Evolutionary conservation across 139 green algal species (phyloP).

Genomic region (Chlamydomonas incerta): DNA sequence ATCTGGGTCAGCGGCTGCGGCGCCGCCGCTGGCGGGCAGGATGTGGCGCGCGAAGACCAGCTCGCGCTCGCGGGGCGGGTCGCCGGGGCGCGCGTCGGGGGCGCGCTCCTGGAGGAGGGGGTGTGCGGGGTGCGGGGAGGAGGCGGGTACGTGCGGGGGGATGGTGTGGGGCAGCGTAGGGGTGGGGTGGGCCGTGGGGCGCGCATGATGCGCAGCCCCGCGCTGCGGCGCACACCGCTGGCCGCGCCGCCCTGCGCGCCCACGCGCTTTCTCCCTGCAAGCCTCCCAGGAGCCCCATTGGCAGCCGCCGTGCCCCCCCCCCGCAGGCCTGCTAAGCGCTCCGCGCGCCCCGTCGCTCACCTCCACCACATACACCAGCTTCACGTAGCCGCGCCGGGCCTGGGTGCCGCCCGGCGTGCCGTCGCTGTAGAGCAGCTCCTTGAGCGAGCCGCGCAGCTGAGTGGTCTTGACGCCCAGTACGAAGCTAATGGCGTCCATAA

Average conservation of each 20-base stretch:
- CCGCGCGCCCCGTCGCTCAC: too few species aligned
- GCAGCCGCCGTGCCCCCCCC: too few species aligned
- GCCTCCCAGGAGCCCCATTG: too few species aligned
- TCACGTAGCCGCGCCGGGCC: constrained; percentile 70
- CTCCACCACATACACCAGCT: constrained; percentile 77
- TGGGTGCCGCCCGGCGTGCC: constrained; percentile 35
- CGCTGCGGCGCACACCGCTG: too few species aligned
- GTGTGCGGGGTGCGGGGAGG: too few species aligned
- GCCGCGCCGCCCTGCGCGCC: too few species aligned
- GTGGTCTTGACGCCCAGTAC: constrained; percentile 93
- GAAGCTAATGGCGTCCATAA: constrained; percentile 99
- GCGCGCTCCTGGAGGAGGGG: neutral
- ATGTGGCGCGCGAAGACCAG: constrained; percentile 87
- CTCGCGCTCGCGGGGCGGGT: constrained; percentile 43
- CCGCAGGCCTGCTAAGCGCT: too few species aligned
- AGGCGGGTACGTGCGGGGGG: too few species aligned
- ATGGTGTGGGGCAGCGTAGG: too few species aligned
- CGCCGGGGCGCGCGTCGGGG: neutral
- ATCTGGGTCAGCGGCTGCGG: neutral
- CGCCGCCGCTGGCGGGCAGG: constrained; percentile 52
- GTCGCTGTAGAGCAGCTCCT: constrained; percentile 94
- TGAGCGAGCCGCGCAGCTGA: constrained; percentile 83
- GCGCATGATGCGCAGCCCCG: too few species aligned
- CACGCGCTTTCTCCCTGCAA: too few species aligned
- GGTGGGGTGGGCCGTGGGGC: too few species aligned